phyloP scores from a whole-genome alignment of 2,329 filamentous ascomycete species.

The Pseudogymnoascus sp. region DNA sequence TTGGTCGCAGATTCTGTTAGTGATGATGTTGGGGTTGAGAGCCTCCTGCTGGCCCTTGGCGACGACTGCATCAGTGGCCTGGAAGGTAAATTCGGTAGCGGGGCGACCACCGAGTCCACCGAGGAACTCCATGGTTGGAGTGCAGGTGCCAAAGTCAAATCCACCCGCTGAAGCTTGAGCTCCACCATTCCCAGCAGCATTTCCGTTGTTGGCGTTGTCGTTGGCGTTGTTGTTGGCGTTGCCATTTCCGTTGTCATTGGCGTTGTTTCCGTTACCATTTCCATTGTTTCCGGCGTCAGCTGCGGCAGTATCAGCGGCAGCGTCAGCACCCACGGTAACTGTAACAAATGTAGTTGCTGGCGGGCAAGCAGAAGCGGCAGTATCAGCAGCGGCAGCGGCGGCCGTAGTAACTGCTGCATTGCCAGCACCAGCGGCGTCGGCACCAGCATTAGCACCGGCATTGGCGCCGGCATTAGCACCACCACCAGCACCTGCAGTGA shows the following conservation, averaged over 20 bases:
- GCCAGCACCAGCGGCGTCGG: conserved; percentile 12
- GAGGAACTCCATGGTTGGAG: conserved; percentile 48
- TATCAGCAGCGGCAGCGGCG: conserved; percentile 13
- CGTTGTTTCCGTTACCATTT: conserved; percentile 17
- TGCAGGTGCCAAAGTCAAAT: conserved; percentile 43
- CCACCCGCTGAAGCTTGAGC: conserved; percentile 22
- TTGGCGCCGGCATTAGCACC: conserved; percentile 20
- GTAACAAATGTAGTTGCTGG: conserved; percentile 18
- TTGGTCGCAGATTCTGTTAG: conserved; percentile 64
- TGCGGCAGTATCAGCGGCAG: conserved; percentile 14
- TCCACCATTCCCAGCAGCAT: conserved; percentile 9
- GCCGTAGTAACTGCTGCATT: no score
- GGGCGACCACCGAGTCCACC: conserved; percentile 44
- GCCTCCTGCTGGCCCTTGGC: conserved; percentile 57
- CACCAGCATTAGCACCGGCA: not conserved
- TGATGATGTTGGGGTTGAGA: conserved; percentile 66
- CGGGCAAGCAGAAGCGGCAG: conserved; percentile 19
- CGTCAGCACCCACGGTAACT: conserved; percentile 16
- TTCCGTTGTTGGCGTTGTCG: conserved; percentile 19
- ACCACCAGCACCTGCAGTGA: conserved; percentile 28
- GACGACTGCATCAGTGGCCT: conserved; percentile 54
- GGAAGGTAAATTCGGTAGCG: conserved; percentile 58
- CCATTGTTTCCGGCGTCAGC: conserved; percentile 11
- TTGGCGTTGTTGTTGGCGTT: conserved; percentile 19
- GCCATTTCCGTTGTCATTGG: conserved; percentile 15